Conservation (phyloP, 805 yeast species). For the Hanseniaspora hatyaiensis region DNA sequence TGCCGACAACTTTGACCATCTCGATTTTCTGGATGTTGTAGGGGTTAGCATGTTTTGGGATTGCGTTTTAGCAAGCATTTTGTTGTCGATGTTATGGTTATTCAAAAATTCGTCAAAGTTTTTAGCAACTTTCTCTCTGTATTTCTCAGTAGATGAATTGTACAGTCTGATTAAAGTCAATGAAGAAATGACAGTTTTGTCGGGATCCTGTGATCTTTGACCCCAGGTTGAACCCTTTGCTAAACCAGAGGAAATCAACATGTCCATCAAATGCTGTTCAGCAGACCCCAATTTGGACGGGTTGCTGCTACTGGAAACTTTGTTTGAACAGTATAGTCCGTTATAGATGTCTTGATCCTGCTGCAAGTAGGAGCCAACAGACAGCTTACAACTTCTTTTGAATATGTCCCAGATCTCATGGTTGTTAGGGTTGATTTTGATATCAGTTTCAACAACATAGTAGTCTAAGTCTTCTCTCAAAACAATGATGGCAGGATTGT, state of each 20-base stretch:
- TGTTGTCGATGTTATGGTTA: conserved; percentile 23
- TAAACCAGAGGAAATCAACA: conserved; percentile 88
- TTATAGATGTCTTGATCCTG: conserved; percentile 53
- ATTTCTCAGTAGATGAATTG: conserved; percentile 32
- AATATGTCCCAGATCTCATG: conserved; percentile 32
- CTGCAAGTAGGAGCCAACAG: conserved; percentile 58
- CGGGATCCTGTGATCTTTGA: conserved; percentile 73
- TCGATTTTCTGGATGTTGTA: conserved; percentile 33
- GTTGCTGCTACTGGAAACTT: conserved; percentile 22
- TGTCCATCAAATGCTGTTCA: conserved; percentile 85
- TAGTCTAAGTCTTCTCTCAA: conserved; percentile 88
- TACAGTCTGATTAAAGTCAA: conserved; percentile 35
- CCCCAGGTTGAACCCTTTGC: conserved; percentile 66
- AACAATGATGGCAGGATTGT: conserved; percentile 82
- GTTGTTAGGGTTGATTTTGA: conserved; percentile 40
- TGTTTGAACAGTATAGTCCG: conserved; percentile 44
- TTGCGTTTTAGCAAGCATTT: conserved; percentile 7
- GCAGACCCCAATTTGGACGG: conserved; percentile 59
- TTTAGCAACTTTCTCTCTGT: conserved; percentile 23
- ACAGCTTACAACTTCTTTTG: conserved; percentile 56
- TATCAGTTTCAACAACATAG: conserved; percentile 71
- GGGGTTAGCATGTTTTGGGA: conserved; percentile 13
- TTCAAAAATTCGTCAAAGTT: conserved; percentile 16
- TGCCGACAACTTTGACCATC: conserved; percentile 53
- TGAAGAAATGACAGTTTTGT: conserved; percentile 76